Evolutionary conservation across 768 basidiomycete species (phyloP).

Genomic region (Lactarius sp.): DNA sequence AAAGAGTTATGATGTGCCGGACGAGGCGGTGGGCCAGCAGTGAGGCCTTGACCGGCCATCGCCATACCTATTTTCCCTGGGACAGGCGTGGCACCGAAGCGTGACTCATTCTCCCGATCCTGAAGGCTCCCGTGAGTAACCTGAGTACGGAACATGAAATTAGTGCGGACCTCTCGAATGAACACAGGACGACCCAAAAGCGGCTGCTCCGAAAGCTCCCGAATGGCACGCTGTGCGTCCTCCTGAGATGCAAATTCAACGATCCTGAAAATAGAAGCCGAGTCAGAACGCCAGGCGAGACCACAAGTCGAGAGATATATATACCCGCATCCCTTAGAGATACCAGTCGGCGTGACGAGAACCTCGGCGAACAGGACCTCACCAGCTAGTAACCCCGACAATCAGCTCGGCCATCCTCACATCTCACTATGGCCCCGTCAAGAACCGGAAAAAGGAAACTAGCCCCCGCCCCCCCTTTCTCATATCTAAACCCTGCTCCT

Average conservation of each 20-base stretch:
- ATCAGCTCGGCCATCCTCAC: slow-evolving; percentile 79
- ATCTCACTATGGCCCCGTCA: slow-evolving; percentile 48
- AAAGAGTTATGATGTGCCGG: slow-evolving; percentile 78
- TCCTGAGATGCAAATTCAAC: slow-evolving; percentile 92
- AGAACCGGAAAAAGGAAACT: slow-evolving; percentile 34
- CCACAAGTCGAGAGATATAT: slow-evolving; percentile 32
- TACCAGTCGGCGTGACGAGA: slow-evolving; percentile 90
- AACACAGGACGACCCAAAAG: slow-evolving; percentile 94
- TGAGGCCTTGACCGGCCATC: slow-evolving; percentile 85
- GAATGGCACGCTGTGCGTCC: slow-evolving; percentile 84
- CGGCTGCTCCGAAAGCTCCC: slow-evolving; percentile 82
- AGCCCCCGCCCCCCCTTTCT: neutral
- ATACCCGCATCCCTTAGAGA: slow-evolving; percentile 99
- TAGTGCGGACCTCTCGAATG: slow-evolving; percentile 78
- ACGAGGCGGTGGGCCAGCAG: slow-evolving; percentile 77
- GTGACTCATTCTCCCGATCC: slow-evolving; percentile 96
- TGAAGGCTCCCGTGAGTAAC: slow-evolving; percentile 32
- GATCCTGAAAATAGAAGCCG: slow-evolving; percentile 51
- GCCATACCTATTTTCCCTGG: slow-evolving; percentile 96
- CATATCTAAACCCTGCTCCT: slow-evolving; percentile 3
- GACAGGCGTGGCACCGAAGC: slow-evolving; percentile 93
- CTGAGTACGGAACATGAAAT: slow-evolving; percentile 5
- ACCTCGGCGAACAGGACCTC: slow-evolving; percentile 99
- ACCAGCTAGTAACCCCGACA: slow-evolving; percentile 92
- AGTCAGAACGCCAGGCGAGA: slow-evolving; percentile 22